Conservation (phyloP, 208 protist species). For the Leishmania amazonensis region DNA sequence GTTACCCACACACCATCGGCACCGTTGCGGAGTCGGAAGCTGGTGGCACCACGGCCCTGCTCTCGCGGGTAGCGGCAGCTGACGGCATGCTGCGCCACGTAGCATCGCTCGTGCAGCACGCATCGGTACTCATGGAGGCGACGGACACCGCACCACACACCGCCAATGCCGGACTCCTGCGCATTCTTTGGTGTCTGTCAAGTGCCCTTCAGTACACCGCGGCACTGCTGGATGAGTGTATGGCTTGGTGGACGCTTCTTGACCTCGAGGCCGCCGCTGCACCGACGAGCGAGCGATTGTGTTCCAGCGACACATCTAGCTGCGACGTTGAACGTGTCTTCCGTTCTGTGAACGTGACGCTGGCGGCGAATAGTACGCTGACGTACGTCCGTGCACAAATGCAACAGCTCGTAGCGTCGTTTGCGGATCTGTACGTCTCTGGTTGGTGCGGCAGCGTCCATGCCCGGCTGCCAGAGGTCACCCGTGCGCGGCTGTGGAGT, state of each 20-base stretch:
- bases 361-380: neutral
- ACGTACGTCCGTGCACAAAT: conserved; percentile 6
- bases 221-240: conserved; percentile 17
- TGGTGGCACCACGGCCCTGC: neutral
- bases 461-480: neutral
- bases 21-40: neutral
- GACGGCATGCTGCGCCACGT: conserved; percentile 9
- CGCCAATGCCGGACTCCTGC: neutral
- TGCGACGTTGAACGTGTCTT: neutral
- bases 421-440: conserved; percentile 15
- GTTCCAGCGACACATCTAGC: neutral
- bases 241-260: conserved; percentile 18
- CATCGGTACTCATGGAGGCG: neutral
- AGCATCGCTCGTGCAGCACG: neutral
- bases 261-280: conserved; percentile 10
- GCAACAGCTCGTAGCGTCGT: neutral
- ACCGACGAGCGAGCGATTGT: neutral
- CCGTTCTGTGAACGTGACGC: neutral
- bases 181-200: conserved; percentile 2
- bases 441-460: conserved; percentile 17
- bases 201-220: neutral
- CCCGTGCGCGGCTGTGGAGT: conserved; percentile 10
- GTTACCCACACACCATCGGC: neutral
- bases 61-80: conserved; percentile 17
- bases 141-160: neutral